A percentile compares a stretch with the other conserved stretches of the same genome.
Evolutionary conservation across 75 land plant species (phyloP).

Genomic region (Chamaecyparis obtusa): DNA sequence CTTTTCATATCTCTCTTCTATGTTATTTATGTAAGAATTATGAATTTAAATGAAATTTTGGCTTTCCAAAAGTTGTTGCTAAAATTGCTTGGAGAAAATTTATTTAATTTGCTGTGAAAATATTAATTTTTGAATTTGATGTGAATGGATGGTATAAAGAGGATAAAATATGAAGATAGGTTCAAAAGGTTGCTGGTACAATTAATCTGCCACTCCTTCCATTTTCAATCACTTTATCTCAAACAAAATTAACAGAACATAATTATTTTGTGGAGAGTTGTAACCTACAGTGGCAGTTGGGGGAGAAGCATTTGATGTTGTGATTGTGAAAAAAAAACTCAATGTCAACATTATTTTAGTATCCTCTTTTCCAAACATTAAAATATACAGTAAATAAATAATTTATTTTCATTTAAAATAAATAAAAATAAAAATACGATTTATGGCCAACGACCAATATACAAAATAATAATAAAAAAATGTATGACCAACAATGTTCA

Average conservation of each 20-base stretch:
- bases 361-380: no score
- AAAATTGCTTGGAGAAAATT: background rate
- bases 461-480: no score
- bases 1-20: constrained; percentile 87
- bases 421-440: no score
- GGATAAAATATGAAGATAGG: background rate
- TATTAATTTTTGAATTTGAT: background rate
- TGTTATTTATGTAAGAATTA: constrained; percentile 70
- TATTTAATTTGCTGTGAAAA: background rate
- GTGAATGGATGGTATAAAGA: background rate
- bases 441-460: no score
- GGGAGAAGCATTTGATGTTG: no score
- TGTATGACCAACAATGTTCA: no score
- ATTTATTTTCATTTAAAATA: no score
- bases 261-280: background rate
- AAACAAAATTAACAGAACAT: background rate
- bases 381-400: no score
- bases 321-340: no score
- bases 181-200: background rate
- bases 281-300: no score
- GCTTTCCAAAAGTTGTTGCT: background rate
- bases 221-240: background rate
- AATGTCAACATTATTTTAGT: no score
- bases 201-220: background rate
- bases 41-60: background rate